These are phyloP conservation scores for Entamoeba nuttalli DNA, from an alignment of 208 protist genomes.

Conservation along the genomic window DNA sequence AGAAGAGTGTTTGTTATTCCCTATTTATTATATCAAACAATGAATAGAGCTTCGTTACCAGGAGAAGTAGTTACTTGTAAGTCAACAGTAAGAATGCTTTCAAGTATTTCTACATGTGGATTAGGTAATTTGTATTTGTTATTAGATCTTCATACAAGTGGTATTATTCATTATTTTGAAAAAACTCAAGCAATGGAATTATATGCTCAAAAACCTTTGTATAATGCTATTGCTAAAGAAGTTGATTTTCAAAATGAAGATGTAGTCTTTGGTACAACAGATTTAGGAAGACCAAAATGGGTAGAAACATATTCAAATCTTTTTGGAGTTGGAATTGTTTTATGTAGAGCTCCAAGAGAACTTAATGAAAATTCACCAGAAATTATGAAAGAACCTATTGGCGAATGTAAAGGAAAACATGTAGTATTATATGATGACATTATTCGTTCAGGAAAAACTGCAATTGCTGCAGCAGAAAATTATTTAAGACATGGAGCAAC, in stretches of 20 bases:
- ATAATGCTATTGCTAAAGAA: neutral
- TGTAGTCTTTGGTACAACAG: slow-evolving; percentile 16
- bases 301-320: slow-evolving; percentile 12
- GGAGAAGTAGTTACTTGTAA: slow-evolving; percentile 27
- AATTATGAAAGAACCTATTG: slow-evolving; percentile 9
- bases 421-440: slow-evolving; percentile 31
- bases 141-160: slow-evolving; percentile 20
- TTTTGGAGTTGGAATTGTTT: slow-evolving; percentile 11
- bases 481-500: slow-evolving; percentile 13
- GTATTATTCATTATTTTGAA: slow-evolving; percentile 20
- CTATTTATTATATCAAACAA: slow-evolving; percentile 26
- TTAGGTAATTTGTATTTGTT: slow-evolving; percentile 31
- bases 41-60: slow-evolving; percentile 5
- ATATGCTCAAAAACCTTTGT: neutral
- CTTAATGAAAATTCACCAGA: neutral
- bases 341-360: slow-evolving; percentile 5
- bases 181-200: neutral
- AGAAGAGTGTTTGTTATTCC: slow-evolving; percentile 25
- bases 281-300: slow-evolving; percentile 22
- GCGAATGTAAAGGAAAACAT: slow-evolving; percentile 19
- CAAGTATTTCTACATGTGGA: slow-evolving; percentile 3
- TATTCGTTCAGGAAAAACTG: slow-evolving; percentile 14
- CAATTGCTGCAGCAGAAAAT: slow-evolving; percentile 3
- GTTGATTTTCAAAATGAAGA: neutral
- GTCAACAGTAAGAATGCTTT: neutral